Evolutionary conservation across 2,329 filamentous ascomycete species (phyloP).

Genomic region (Tolypocladium sp.): DNA sequence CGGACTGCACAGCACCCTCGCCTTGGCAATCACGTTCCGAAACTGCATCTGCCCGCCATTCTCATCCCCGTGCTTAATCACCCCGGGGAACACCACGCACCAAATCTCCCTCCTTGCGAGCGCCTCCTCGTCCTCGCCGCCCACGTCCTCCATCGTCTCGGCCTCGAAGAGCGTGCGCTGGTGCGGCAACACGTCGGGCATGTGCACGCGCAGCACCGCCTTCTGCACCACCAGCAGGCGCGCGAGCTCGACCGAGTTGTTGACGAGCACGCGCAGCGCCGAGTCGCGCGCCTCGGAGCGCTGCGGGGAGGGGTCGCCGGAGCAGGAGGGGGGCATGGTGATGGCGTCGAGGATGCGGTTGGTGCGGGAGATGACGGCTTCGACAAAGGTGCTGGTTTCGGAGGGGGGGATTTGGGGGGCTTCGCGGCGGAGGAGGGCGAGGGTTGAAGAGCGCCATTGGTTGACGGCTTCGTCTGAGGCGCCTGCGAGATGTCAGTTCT

Average conservation of each 20-base stretch:
- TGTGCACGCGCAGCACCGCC: conserved; percentile 45
- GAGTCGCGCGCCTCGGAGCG: conserved; percentile 37
- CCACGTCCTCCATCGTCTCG: conserved; percentile 56
- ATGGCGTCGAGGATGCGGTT: conserved; percentile 42
- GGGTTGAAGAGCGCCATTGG: conserved; percentile 58
- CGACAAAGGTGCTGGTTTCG: conserved; percentile 32
- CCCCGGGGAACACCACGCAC: conserved; percentile 55
- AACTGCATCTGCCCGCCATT: conserved; percentile 51
- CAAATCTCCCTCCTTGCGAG: conserved; percentile 43
- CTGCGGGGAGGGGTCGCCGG: background rate
- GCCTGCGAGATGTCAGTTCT: conserved; percentile 11
- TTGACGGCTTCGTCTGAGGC: conserved; percentile 46
- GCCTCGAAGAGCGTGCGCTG: conserved; percentile 47
- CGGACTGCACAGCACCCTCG: conserved; percentile 51
- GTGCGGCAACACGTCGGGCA: conserved; percentile 44
- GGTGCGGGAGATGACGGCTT: conserved; percentile 34
- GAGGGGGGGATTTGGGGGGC: conserved; percentile 33
- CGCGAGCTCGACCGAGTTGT: conserved; percentile 45
- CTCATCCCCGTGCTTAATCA: conserved; percentile 58
- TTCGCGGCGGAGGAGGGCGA: conserved; percentile 49
- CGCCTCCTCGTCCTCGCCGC: conserved; percentile 50
- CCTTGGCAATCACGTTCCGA: conserved; percentile 55
- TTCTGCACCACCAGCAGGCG: conserved; percentile 49
- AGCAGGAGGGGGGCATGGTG: conserved; percentile 24
- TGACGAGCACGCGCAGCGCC: conserved; percentile 42